Evolutionary conservation across 371 early-diverging fungal genomes (phyloP).

Genomic region (Lichtheimia ornata): DNA sequence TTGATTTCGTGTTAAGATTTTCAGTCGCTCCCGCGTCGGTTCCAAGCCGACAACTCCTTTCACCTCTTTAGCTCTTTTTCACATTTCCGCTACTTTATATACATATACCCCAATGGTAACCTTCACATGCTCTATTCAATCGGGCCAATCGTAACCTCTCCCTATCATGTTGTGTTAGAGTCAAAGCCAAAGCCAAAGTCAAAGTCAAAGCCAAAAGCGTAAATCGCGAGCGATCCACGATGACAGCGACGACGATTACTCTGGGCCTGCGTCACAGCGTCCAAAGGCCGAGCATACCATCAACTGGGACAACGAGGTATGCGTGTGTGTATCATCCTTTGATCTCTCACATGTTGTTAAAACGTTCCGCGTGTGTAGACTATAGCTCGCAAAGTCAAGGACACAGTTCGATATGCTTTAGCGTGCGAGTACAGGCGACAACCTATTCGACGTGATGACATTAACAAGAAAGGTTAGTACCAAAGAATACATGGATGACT

Average conservation of each 20-base stretch:
- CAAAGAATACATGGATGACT: background rate
- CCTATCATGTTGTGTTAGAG: no score
- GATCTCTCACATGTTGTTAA: background rate
- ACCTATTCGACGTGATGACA: constrained; percentile 62
- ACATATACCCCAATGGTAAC: no score
- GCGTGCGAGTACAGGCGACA: constrained; percentile 56
- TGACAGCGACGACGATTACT: constrained; percentile 21
- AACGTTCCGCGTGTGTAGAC: constrained; percentile 30
- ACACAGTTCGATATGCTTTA: constrained; percentile 63
- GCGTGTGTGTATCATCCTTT: background rate
- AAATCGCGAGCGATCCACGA: background rate
- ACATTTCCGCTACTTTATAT: no score
- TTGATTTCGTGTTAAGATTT: background rate
- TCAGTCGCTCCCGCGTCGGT: no score
- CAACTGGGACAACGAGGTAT: constrained; percentile 16
- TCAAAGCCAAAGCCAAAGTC: background rate
- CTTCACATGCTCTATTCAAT: no score
- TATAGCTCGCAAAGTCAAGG: constrained; percentile 57
- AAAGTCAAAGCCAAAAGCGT: constrained; percentile 8
- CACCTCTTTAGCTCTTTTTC: no score
- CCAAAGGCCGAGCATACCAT: constrained; percentile 5
- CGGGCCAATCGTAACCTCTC: no score
- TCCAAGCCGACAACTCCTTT: no score
- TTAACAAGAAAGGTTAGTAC: constrained; percentile 49
- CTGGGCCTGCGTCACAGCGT: constrained; percentile 18